Evolutionary conservation across 2,329 filamentous ascomycete species (phyloP), one percentile per base, ranked within the genome.

Genomic region (Peltaster fructicola): DNA sequence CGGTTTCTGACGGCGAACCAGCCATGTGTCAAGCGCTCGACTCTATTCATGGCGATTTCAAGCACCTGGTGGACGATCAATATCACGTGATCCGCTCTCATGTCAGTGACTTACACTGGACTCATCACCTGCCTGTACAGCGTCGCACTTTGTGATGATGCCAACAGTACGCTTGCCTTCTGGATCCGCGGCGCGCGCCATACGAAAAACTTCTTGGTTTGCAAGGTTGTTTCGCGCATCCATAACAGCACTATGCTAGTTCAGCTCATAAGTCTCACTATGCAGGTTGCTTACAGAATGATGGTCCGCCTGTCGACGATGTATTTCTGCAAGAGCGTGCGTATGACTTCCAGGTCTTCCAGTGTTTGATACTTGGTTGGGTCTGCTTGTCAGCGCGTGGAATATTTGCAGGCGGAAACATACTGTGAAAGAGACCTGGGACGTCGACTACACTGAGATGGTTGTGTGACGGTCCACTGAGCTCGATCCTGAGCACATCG

Each of bases 141-240:
- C n/a, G n/a, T n/a, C n/a, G n/a, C n/a, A n/a, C 36, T 68, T 69
- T 0, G 65, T 72, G 27, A 72, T 57, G 27, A 72, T 57, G 0
- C 65, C 62, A 0, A 71, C 43, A 0, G 65, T 71, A 2, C 65
- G 56, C 2, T 44, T 32, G 8, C 52, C 49, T 1, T 49, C 34
- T 1, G 47, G 45, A 32, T 69, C 63, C 15, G 65, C 54, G 20
- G 48, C 36, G 10, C 51, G 47, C 3, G 53, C 56, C 8, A 56
- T 59, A 7, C 61, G 53, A 0, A 67, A 47, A 4, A 77, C 59
- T 7, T 57, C 50, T 36, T 78, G 71, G 15, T 68, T 63, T 4
- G 63, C 63, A 34, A 58, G 53, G 20, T 68, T 56, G 8, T 48
- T 50, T 32, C 48, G 50, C 1, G 53, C 53, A 3, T 41, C 47